Conservation (phyloP, 2,329 filamentous ascomycete species). For the Chaetomium sp. region DNA sequence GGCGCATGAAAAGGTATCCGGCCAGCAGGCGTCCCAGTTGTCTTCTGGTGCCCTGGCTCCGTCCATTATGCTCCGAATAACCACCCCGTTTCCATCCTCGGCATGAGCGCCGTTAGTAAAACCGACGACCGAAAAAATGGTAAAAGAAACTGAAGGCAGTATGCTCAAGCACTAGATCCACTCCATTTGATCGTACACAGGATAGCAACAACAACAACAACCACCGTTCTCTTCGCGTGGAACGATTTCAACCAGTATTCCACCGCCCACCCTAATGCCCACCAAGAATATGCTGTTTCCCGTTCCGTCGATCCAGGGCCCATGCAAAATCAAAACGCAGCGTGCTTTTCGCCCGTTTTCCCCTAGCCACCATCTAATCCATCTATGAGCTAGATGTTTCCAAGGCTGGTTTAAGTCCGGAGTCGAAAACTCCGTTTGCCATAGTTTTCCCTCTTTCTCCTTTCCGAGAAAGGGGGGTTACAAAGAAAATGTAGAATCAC, state of each 20-base stretch:
- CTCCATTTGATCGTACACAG: conserved; percentile 21
- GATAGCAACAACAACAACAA: conserved; percentile 7
- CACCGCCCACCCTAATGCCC: conserved; percentile 18
- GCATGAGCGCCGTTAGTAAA: conserved; percentile 8
- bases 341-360: conserved; percentile 18
- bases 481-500: conserved; percentile 22
- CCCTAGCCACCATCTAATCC: conserved; percentile 19
- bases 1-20: not conserved
- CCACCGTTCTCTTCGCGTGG: conserved; percentile 11
- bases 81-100: conserved; percentile 13
- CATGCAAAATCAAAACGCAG: conserved; percentile 21
- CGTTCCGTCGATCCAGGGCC: conserved; percentile 19
- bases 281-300: conserved; percentile 2
- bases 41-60: conserved; percentile 16
- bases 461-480: conserved; percentile 10
- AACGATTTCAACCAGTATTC: conserved; percentile 17
- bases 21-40: conserved; percentile 14
- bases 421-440: conserved; percentile 12
- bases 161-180: conserved; percentile 9
- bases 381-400: conserved; percentile 21
- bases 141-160: conserved; percentile 7
- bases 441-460: conserved; percentile 11
- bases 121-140: conserved; percentile 12
- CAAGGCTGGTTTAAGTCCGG: conserved; percentile 15
- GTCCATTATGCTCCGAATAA: conserved; percentile 21